Percentiles rank a stretch among this genome's conserved stretches.
These are phyloP conservation scores for Hyphopichia wangnamkhiaoensis DNA, from an alignment of 1,139 yeast genomes.

Conservation along the genomic window DNA sequence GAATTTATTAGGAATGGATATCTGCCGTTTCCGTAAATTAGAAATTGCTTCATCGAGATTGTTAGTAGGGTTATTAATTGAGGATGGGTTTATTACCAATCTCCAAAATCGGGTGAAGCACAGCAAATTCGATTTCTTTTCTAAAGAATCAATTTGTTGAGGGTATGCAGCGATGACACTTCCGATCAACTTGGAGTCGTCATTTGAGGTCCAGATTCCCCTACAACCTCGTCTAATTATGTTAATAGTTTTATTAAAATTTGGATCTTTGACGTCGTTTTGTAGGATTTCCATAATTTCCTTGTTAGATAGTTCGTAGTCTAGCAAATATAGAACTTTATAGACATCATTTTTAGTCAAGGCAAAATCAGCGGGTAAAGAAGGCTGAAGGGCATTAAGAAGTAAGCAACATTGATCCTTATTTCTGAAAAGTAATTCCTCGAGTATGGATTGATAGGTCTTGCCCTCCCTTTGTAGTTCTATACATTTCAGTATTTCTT, in stretches of 20 bases:
- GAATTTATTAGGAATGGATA: not conserved
- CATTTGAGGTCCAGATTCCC: too few species aligned
- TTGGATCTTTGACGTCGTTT: not conserved
- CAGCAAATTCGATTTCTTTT: not conserved
- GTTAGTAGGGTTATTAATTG: not conserved
- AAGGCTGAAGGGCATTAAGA: too few species aligned
- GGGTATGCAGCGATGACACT: too few species aligned
- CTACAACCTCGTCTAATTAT: too few species aligned
- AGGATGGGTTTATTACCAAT: slow-evolving; percentile 1
- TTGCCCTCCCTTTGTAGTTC: too few species aligned
- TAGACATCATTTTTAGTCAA: too few species aligned
- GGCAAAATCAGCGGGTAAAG: too few species aligned
- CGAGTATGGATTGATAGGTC: too few species aligned
- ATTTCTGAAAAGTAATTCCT: too few species aligned
- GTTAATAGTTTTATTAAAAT: too few species aligned
- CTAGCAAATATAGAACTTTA: not conserved
- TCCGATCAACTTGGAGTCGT: too few species aligned
- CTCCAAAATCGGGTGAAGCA: slow-evolving; percentile 1
- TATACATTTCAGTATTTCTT: not conserved
- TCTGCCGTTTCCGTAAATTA: not conserved
- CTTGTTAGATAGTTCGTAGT: not conserved
- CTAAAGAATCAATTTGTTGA: not conserved
- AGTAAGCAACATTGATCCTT: too few species aligned
- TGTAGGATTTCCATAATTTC: not conserved
- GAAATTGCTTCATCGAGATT: not conserved